These are phyloP conservation scores for Trichoderma pleuroti DNA, from an alignment of 2,329 filamentous ascomycete genomes.

Conservation along the genomic window DNA sequence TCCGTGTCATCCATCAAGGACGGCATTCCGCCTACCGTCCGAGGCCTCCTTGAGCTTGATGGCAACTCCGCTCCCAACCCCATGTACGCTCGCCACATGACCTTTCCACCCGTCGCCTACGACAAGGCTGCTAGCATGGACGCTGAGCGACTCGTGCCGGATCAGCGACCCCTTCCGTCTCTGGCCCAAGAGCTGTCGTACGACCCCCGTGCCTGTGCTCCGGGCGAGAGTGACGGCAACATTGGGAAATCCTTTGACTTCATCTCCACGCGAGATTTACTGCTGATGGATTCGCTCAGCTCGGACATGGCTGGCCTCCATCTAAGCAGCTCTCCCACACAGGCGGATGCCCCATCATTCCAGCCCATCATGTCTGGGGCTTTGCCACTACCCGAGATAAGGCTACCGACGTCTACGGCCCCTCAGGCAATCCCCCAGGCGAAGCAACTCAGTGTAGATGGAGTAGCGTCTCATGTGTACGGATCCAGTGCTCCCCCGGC, in stretches of 20 bases:
- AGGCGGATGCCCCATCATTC: constrained; percentile 32
- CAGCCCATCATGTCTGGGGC: constrained; percentile 33
- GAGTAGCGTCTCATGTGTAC: constrained; percentile 22
- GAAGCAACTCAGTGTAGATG: constrained; percentile 28
- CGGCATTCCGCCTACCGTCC: constrained; percentile 47
- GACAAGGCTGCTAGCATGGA: constrained; percentile 43
- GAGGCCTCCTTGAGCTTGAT: constrained; percentile 50
- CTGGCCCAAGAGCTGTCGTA: constrained; percentile 31
- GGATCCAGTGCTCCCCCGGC: constrained; percentile 27
- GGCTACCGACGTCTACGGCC: constrained; percentile 37
- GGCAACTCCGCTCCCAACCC: constrained; percentile 26
- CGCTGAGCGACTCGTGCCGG: constrained; percentile 36
- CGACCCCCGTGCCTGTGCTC: constrained; percentile 37
- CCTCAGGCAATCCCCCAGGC: constrained; percentile 39
- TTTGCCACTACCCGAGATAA: constrained; percentile 22
- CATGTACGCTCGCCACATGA: not conserved
- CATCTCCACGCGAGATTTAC: constrained; percentile 53
- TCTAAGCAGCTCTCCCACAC: constrained; percentile 38
- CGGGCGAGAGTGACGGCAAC: constrained; percentile 35
- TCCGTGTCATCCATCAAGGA: constrained; percentile 43
- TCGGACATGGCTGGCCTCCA: constrained; percentile 41
- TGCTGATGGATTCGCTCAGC: constrained; percentile 45
- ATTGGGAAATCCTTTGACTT: constrained; percentile 40
- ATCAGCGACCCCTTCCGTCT: constrained; percentile 30
- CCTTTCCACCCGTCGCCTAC: constrained; percentile 31